Conservation (phyloP, 2,329 filamentous ascomycete genomes). For the Lasiodiplodia theobromae region DNA sequence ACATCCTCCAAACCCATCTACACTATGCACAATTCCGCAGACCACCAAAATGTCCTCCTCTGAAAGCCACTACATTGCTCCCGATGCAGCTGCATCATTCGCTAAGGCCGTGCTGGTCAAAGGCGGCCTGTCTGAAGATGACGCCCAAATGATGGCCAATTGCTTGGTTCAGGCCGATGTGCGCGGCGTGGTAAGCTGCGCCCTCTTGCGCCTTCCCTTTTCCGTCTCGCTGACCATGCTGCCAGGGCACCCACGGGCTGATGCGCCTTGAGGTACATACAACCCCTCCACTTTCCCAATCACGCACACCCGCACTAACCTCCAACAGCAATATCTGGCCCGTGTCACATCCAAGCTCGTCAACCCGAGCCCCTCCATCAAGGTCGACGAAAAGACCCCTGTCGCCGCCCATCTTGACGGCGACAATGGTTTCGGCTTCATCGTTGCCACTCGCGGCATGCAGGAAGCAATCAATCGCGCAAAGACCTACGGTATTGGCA, state of each 20-base stretch:
- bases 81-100: neutral
- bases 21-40: no score
- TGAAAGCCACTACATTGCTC: neutral
- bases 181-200: neutral
- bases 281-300: no score
- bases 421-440: constrained; percentile 41
- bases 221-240: neutral
- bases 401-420: constrained; percentile 40
- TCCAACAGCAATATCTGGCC: constrained; percentile 15
- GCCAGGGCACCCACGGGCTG: neutral
- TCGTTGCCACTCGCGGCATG: constrained; percentile 37
- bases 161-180: neutral
- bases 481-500: constrained; percentile 35
- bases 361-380: constrained; percentile 3
- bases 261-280: neutral
- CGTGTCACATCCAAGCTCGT: constrained; percentile 9
- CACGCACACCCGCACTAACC: no score
- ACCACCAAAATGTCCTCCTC: no score
- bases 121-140: neutral
- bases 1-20: no score
- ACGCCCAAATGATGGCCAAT: constrained; percentile 12
- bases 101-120: neutral
- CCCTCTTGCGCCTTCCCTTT: neutral
- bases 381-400: constrained; percentile 36
- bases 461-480: constrained; percentile 33